Evolutionary conservation across 257 asterid genomes (phyloP).

Genomic region (Rauvolfia tetraphylla): DNA sequence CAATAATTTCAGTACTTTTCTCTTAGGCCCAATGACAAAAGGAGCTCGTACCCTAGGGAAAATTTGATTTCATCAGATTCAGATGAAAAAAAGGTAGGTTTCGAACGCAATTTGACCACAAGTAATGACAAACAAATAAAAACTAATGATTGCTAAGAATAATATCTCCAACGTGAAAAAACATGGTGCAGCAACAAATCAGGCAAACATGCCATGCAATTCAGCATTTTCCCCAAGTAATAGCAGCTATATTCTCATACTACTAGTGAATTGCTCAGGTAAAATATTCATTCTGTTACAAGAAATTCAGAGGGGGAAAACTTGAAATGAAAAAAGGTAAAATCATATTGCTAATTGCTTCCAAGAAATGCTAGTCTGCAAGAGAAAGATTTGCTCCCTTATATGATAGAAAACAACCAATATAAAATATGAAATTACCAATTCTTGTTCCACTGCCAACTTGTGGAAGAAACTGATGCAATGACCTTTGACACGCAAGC

Average conservation of each 20-base stretch:
- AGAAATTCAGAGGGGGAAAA: background rate
- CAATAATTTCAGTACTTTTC: constrained; percentile 54
- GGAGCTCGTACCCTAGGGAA: constrained; percentile 59
- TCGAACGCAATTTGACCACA: background rate
- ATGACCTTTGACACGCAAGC: background rate
- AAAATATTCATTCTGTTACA: background rate
- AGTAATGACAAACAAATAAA: background rate
- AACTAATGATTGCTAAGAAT: background rate
- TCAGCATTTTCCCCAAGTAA: background rate
- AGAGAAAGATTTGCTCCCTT: background rate
- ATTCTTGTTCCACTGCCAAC: background rate
- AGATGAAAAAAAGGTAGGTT: background rate
- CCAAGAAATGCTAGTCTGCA: background rate
- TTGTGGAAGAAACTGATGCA: background rate
- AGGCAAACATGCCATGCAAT: background rate
- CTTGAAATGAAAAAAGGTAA: background rate
- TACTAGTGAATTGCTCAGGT: background rate
- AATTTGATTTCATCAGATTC: constrained; percentile 21
- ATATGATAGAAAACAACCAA: background rate
- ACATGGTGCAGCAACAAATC: background rate
- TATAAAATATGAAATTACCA: background rate
- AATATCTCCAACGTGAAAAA: background rate
- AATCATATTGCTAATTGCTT: background rate
- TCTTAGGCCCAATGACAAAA: constrained; percentile 45
- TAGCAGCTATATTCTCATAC: background rate